A percentile compares a stretch with the other conserved stretches of the same genome.
Conservation (phyloP, 148 eudicot species). For the Pharnaceum exiguum region DNA sequence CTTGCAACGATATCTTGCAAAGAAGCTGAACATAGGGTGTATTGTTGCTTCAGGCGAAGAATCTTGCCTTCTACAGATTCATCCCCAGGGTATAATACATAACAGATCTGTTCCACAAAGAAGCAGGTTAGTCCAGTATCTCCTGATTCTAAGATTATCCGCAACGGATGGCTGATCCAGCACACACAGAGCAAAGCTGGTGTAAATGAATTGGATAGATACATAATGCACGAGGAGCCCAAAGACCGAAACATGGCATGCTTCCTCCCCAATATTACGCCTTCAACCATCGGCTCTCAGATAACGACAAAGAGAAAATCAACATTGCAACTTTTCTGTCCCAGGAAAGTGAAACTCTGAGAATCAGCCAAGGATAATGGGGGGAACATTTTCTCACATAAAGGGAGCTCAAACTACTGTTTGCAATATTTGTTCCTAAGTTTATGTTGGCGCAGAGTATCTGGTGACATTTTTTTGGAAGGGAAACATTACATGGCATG, state of each 20-base stretch:
- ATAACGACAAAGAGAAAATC: too few relatives aligned
- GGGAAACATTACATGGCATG: too few relatives aligned
- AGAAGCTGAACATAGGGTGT: slow-evolving; percentile 81
- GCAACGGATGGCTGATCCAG: neutral
- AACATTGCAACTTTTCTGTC: too few relatives aligned
- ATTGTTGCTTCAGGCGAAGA: slow-evolving; percentile 76
- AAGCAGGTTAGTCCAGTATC: neutral
- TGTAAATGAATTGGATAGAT: neutral
- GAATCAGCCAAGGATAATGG: too few relatives aligned
- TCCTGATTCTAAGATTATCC: neutral
- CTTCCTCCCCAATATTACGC: neutral
- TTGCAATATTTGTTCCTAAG: too few relatives aligned
- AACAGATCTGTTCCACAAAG: slow-evolving; percentile 54
- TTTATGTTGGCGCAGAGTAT: too few relatives aligned
- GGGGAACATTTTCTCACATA: too few relatives aligned
- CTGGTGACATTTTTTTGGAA: too few relatives aligned
- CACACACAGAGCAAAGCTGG: neutral
- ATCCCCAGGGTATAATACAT: slow-evolving; percentile 73
- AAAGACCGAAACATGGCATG: neutral
- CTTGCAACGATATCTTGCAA: slow-evolving; percentile 68
- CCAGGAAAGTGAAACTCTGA: too few relatives aligned
- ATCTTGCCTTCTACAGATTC: slow-evolving; percentile 67
- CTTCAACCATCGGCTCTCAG: neutral
- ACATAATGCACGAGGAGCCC: neutral
- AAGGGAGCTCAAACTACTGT: too few relatives aligned